phyloP scores from a whole-genome alignment of 176 grass and related monocot species.

The Leersia perrieri region DNA sequence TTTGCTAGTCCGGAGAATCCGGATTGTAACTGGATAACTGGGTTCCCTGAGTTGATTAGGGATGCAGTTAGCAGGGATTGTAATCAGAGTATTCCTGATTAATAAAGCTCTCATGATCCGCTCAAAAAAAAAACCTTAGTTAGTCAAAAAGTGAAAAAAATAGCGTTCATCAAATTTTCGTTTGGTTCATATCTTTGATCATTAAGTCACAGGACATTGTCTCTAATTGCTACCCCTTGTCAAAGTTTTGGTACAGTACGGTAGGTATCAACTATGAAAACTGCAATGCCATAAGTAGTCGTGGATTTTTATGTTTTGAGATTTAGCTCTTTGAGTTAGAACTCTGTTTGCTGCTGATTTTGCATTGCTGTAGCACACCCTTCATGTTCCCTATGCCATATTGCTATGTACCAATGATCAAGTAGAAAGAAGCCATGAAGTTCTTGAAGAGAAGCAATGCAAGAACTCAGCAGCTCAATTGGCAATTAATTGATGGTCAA shows the following conservation, averaged over 20 bases:
- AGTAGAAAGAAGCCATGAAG: constrained; percentile 22
- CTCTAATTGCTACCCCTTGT: no score
- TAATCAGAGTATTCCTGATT: no score
- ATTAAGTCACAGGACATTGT: no score
- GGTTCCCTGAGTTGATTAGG: no score
- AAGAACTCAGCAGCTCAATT: background rate
- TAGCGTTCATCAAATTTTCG: background rate
- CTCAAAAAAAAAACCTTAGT: no score
- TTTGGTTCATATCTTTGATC: background rate
- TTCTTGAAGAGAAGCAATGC: background rate
- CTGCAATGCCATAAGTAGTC: background rate
- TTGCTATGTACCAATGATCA: constrained; percentile 9
- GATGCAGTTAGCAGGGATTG: no score
- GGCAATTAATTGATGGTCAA: constrained; percentile 17
- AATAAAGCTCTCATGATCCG: no score
- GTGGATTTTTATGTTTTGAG: background rate
- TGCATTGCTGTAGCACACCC: background rate
- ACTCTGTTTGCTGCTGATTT: no score
- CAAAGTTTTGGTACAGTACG: no score
- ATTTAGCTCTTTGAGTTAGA: background rate
- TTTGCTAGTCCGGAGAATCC: no score
- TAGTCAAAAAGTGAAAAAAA: no score
- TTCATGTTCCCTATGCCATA: constrained; percentile 25
- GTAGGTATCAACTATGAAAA: background rate
- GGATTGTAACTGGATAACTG: no score